Base-by-base conservation (phyloP, 2,329 filamentous ascomycete species). In the Pseudopyricularia javanii region DNA sequence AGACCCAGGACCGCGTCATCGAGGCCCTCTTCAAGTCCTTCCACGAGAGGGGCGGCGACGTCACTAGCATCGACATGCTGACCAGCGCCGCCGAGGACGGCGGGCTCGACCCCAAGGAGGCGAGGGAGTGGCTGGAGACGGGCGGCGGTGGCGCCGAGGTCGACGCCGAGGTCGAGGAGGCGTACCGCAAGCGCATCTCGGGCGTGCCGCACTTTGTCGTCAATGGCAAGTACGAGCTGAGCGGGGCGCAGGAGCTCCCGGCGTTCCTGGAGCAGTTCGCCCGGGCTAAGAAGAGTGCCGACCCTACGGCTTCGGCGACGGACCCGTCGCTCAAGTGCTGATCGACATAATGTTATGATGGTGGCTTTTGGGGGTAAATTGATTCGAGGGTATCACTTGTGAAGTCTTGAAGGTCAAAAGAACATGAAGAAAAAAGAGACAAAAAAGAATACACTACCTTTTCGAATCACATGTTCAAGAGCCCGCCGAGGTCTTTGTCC, bases 151-250 rank as follows among this genome's bases (percentile, higher is more conserved):
- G 78, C 0, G 65, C 69, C 1, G 74, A 78, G 59, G 80, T 84
- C 24, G 79, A 83, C 62, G 59, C 59, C 37, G 76, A 83, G 61
- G 79, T 80, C 6, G 61, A 67, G 28, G 68, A 74, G 57, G 75
- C 79, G 37, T 73, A 74, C 58, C 64, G 63, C 8, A 72, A 75
- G 60, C 69, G 69, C 9, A 61, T 91, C 37, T 74, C 68, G 52
- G 86, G 86, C 1, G 88, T 93, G 56, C 87, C 88, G 7, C 80
- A 86, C 64, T 91, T 88, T 63, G 80, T 80, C 12, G 77, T 93
- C 56, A 84, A 91, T 61, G 82, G 73, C 2, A 72, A 71, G 58
- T 84, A 81, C 65, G 77, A 83, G 58, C 66, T 91, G 30, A 76
- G 81, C 28, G 88, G 87, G 1, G 87, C 86, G 1, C 82, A 90